These are phyloP conservation scores for Cercospora zeae-maydis DNA, from an alignment of 2,329 filamentous ascomycete species.

Conservation along the genomic window DNA sequence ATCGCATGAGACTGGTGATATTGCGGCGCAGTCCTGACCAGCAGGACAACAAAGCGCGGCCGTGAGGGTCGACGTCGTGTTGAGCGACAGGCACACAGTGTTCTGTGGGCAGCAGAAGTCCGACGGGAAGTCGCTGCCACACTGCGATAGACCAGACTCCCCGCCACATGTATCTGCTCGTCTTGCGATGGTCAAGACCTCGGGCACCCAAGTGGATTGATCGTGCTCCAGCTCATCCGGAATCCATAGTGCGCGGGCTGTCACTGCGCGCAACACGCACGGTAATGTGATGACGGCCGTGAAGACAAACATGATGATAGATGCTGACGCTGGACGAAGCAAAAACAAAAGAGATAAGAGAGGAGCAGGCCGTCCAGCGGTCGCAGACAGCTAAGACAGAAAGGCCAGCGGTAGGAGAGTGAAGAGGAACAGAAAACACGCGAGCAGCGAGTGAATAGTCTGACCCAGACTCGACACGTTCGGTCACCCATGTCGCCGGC, in stretches of 20 bases:
- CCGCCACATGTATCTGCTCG: conserved; percentile 48
- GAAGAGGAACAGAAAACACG: conserved; percentile 14
- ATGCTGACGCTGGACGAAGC: conserved; percentile 1
- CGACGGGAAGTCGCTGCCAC: conserved; percentile 54
- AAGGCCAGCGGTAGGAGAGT: conserved; percentile 8
- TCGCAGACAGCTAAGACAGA: conserved; percentile 15
- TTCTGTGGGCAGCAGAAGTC: conserved; percentile 63
- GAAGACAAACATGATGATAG: conserved; percentile 16
- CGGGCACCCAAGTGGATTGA: conserved; percentile 18
- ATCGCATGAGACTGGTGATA: conserved; percentile 64
- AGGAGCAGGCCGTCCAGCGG: conserved; percentile 15
- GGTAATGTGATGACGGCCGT: conserved; percentile 33
- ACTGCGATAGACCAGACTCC: conserved; percentile 48
- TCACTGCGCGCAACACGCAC: conserved; percentile 15
- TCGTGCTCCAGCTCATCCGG: conserved; percentile 21
- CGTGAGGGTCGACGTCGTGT: conserved; percentile 60
- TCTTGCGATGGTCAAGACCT: conserved; percentile 24
- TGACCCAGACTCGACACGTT: conserved; percentile 7
- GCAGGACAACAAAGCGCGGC: conserved; percentile 69
- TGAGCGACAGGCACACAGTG: conserved; percentile 57
- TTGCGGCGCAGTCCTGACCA: conserved; percentile 55
- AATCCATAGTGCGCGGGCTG: conserved; percentile 28
- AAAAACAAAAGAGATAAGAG: conserved; percentile 16
- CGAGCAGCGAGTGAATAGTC: conserved; percentile 15
- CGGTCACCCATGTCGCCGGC: conserved; percentile 15